Evolutionary conservation across 306 rosid genomes (phyloP).

Genomic region (Cicer yamashitae): DNA sequence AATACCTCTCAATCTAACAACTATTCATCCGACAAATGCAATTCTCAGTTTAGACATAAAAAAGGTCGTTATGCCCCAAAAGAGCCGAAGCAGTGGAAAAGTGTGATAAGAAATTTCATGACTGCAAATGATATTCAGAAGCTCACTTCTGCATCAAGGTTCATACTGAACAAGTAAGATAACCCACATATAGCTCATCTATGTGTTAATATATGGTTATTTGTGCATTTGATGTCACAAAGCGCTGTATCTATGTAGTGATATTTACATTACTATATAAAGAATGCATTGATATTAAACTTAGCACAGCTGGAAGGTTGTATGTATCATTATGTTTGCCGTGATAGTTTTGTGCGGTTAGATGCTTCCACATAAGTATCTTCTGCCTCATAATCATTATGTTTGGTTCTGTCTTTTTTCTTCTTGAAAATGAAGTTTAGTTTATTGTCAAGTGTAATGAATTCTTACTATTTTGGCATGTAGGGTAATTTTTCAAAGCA

Average conservation of each 20-base stretch:
- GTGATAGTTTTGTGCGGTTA: constrained; percentile 29
- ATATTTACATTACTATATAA: background rate
- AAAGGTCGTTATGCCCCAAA: constrained; percentile 49
- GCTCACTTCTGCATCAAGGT: constrained; percentile 50
- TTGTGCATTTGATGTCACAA: constrained; percentile 20
- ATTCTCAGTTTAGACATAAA: constrained; percentile 54
- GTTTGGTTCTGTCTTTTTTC: constrained; percentile 28
- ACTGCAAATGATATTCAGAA: constrained; percentile 62
- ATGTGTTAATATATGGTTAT: constrained; percentile 13
- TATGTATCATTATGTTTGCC: constrained; percentile 20
- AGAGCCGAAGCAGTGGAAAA: constrained; percentile 55
- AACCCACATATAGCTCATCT: constrained; percentile 34
- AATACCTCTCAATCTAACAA: constrained; percentile 42
- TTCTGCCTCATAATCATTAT: constrained; percentile 26
- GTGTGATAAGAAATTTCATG: constrained; percentile 51
- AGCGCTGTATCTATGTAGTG: constrained; percentile 17
- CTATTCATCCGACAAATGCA: constrained; percentile 48
- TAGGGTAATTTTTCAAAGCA: background rate
- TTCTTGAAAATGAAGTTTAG: background rate
- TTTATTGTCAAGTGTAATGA: constrained; percentile 4
- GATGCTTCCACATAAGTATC: constrained; percentile 19
- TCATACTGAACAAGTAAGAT: constrained; percentile 77
- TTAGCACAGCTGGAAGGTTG: background rate
- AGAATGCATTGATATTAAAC: constrained; percentile 24
- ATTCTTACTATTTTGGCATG: constrained; percentile 21